phyloP scores from a whole-genome alignment of 768 basidiomycete species.

The Myochromella boudieri region DNA sequence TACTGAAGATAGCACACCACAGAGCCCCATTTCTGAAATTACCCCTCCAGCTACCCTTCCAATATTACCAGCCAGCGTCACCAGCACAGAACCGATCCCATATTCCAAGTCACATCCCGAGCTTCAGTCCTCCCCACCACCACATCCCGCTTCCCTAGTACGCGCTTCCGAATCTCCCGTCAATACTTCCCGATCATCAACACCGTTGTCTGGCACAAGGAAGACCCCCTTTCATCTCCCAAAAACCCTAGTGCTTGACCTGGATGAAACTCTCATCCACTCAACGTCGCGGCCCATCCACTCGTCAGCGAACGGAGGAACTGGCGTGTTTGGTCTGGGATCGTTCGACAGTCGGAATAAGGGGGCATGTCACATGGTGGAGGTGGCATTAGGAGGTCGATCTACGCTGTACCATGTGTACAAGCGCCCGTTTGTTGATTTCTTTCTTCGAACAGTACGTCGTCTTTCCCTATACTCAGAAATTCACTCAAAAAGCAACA shows the following conservation, averaged over 20 bases:
- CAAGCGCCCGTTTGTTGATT: constrained; percentile 97
- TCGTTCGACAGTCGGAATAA: constrained; percentile 56
- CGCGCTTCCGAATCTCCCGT: constrained; percentile 20
- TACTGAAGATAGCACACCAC: constrained; percentile 1
- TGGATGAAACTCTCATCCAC: constrained; percentile 98
- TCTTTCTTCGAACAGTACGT: constrained; percentile 83
- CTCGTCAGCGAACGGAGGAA: constrained; percentile 43
- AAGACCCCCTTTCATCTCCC: constrained; percentile 77
- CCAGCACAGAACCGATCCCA: constrained; percentile 11
- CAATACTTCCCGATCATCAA: constrained; percentile 40
- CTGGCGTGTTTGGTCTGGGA: constrained; percentile 62
- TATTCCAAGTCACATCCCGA: constrained; percentile 5
- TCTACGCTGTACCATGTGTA: constrained; percentile 97
- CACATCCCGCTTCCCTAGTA: constrained; percentile 13
- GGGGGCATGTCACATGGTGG: constrained; percentile 82
- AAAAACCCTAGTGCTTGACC: constrained; percentile 95
- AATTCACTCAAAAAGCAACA: constrained; percentile 13
- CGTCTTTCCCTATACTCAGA: not conserved
- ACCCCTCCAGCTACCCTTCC: constrained; percentile 4
- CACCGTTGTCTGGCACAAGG: constrained; percentile 49
- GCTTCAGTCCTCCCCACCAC: constrained; percentile 14
- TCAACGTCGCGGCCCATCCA: constrained; percentile 84
- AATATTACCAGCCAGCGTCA: constrained; percentile 1
- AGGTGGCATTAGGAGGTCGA: constrained; percentile 85
- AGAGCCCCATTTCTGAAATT: constrained; percentile 1